Conservation (phyloP, 2,329 filamentous ascomycete genomes). For the Penicillium occitanis region DNA sequence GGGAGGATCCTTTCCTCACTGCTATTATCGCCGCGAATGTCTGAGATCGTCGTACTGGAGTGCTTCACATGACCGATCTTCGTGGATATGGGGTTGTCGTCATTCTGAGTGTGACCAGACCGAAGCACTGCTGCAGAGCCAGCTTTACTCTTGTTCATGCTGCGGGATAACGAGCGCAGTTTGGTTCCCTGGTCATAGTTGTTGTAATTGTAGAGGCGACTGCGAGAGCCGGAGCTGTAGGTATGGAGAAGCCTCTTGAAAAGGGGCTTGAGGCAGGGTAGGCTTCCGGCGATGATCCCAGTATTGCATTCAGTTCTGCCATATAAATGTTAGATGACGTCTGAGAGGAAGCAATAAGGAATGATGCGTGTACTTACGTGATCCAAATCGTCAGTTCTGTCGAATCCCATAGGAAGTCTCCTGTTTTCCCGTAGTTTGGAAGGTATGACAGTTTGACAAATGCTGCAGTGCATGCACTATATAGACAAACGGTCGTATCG, state of each 20-base stretch:
- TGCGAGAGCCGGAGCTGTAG: conserved; percentile 23
- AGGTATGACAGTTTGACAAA: conserved; percentile 46
- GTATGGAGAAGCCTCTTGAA: conserved; percentile 30
- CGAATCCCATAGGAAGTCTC: conserved; percentile 49
- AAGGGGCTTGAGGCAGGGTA: conserved; percentile 35
- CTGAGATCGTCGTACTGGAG: neutral
- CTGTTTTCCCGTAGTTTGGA: conserved; percentile 40
- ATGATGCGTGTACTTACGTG: conserved; percentile 27
- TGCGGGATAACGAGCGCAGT: neutral
- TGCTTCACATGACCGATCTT: neutral
- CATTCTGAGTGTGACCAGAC: neutral
- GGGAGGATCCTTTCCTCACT: conserved; percentile 15
- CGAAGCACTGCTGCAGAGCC: neutral
- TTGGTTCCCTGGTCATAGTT: neutral
- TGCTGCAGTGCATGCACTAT: conserved; percentile 42
- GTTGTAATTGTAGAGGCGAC: neutral
- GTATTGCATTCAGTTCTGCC: conserved; percentile 29
- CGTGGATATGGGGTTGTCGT: neutral
- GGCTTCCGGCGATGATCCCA: conserved; percentile 34
- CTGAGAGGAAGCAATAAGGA: neutral
- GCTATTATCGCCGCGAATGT: neutral
- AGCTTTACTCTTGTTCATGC: neutral
- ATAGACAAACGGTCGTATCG: neutral
- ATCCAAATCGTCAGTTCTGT: conserved; percentile 53
- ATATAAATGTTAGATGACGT: neutral